Base-by-base conservation (phyloP, 2,329 filamentous ascomycete genomes). In the Fusarium nelsonii region DNA sequence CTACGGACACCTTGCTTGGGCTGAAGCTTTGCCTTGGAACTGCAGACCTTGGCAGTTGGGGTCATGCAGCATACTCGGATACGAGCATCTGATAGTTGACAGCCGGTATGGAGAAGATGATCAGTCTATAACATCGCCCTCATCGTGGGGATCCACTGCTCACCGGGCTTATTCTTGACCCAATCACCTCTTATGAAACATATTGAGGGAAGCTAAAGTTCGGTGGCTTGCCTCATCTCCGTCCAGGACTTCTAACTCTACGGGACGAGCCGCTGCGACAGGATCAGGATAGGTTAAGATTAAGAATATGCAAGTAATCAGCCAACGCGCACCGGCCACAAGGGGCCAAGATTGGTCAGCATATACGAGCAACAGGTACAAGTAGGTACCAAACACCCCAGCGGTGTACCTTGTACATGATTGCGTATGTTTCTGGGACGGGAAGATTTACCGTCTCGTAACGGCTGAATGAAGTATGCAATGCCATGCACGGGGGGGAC, bases 191-290 rank as follows among this genome's bases (percentile, higher is more conserved):
- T 6, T 7, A 44, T n/a, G 4, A 45, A 45, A 18, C 15, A 32
- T 32, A 33, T 10, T 8, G 26, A 45, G 10, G 16, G 23, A 28
- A 28, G 34, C 34, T 39, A 20, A 37, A 28, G 14, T 30, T 40
- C n/a, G n/a, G 16, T 16, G 34, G 23, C 16, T 50, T 26, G 34
- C 23, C 23, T 50, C 33, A 30, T 20, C 26, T 50, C 34, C 48
- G 28, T 50, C n/a, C 48, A 40, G 15, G 36, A 14, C 23, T 23
- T 48, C 14, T 36, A 18, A 48, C 20, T 37, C 14, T 28, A 36
- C 57, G 53, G 49, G 44, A 57, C 54, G 58, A 58, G 56, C 63
- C 60, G 59, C 50, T 56, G 50, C 52, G 34, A 55, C 34, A 30
- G 23, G 33, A 50, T 40, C 39, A 50, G 23, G n/a, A 55, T 37